Base-by-base conservation (phyloP, 1,139 yeast genomes). In the Blastobotrys raffinosifermentans region DNA sequence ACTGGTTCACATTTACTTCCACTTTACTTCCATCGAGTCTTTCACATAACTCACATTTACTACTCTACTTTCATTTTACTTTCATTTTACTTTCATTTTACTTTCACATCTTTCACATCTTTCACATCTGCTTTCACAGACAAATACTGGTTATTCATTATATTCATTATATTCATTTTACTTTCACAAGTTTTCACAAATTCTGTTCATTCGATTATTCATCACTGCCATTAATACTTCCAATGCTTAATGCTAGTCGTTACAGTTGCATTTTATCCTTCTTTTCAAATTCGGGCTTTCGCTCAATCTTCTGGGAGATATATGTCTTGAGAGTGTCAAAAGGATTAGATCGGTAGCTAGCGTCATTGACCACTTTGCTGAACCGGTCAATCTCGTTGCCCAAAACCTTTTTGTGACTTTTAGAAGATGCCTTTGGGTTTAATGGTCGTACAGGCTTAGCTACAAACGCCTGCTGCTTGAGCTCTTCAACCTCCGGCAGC, bases 351-450 rank as follows among this genome's bases (percentile, higher is more conserved):
- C 47, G 43, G 39, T 48, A 55, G 35, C 43, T 35, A 18, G 44
- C 31, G 25, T 49, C 46, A 9, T 42, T 44, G 10, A 50, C 36
- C 9, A 55, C 50, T 31, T 44, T 45, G 32, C 46, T 47, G 43
- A 59, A 60, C 31, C 57, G 43, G 13, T 44, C 45, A 21, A 51
- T 57, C 36, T 60, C 64, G 25, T 48, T 48, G 35, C 45, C 46
- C 15, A 55, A 55, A 2, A 60, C 53, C 32, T 51, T 52, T 36
- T 58, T 60, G 27, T 56, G 57, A 9, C 54, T 48, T 32, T 52
- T 51, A 2, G 55, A 43, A 39, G 52, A 53, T 34, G 46, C 45
- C 31, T 53, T 52, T 4, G 57, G 57, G 32, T 50, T 44, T 18
- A 41, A 20, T 14, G 45, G 45, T 17, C 41, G 40, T 16, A 41